Base-by-base conservation (phyloP, 2,329 filamentous ascomycete genomes). In the Fusarium incarnatum region DNA sequence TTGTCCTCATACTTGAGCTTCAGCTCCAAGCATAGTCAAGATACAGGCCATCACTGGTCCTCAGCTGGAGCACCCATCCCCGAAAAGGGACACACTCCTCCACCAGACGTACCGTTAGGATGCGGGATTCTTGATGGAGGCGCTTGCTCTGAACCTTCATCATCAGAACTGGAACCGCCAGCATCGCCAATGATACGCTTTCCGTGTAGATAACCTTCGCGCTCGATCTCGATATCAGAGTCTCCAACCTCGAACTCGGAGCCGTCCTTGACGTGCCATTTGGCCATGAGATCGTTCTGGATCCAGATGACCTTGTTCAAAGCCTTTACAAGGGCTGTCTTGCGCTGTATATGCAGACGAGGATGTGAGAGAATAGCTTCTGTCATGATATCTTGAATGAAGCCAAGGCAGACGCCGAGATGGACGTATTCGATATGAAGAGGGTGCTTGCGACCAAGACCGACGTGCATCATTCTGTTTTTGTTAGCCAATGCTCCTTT, bases 291-390 rank as follows among this genome's bases (percentile, higher is more conserved):
- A 78, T 95, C 92, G 77, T 95, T 95, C 80, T 95, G 93, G 71
- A 95, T 94, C 92, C 92, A 95, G 70, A 95, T 90, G 27, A 95
- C 89, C 79, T 96, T 95, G 67, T 89, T 89, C 23, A 95, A 83
- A 1, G 93, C 92, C 77, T 91, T 92, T 48, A 94, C 86, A 7
- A 95, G 85, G 23, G 88, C 90, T 20, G 91, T 89, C 81, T 94
- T 94, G 79, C 87, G 87, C 60, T 85, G 83, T 73, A 92, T 84
- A 40, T 86, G 84, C 40, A 96, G 83, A 5, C 87, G 86, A 2
- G 91, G 91, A 74, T 94, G 87, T 6, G 87, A 90, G 52, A 95
- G 85, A 54, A 95, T 89, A 18, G 92, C 92, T 76, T 94, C 92
- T 25, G 88, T 91, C 72, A 95, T 86, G 22, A 93, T 87, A 75